A percentile compares a stretch with the other conserved stretches of the same genome.
These are phyloP conservation scores for Phaeodactylum tricornutum DNA, from an alignment of 108 stramenopile genomes.

Conservation along the genomic window DNA sequence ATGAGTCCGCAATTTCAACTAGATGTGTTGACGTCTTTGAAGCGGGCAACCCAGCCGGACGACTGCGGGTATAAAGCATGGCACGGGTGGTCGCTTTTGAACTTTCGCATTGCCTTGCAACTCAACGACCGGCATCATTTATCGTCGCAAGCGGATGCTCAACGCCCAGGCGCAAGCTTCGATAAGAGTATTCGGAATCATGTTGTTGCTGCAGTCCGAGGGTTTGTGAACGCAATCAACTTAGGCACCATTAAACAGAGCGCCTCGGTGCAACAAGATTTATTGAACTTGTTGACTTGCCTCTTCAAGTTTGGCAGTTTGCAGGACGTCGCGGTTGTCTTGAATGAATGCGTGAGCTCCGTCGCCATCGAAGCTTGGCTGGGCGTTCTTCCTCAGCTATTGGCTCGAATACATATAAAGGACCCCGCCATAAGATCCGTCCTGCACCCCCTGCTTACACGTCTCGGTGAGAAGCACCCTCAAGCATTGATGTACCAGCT, in stretches of 20 bases:
- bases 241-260: slow-evolving; percentile 87
- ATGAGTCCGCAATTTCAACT: slow-evolving; percentile 39
- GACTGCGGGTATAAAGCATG: slow-evolving; percentile 83
- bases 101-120: slow-evolving; percentile 91
- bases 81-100: slow-evolving; percentile 96
- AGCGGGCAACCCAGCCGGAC: slow-evolving; percentile 63
- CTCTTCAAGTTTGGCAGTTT: slow-evolving; percentile 90
- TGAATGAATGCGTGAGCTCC: slow-evolving; percentile 61
- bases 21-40: slow-evolving; percentile 64
- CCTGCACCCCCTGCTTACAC: slow-evolving; percentile 79
- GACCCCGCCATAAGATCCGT: slow-evolving; percentile 61
- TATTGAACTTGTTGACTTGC: slow-evolving; percentile 91
- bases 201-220: slow-evolving; percentile 80
- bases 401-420: slow-evolving; percentile 94
- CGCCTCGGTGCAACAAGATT: slow-evolving; percentile 95
- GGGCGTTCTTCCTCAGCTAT: slow-evolving; percentile 95
- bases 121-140: slow-evolving; percentile 38
- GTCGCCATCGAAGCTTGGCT: slow-evolving; percentile 94
- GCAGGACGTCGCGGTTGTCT: slow-evolving; percentile 54
- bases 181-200: slow-evolving; percentile 29
- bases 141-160: neutral
- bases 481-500: slow-evolving; percentile 98
- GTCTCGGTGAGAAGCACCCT: slow-evolving; percentile 85
- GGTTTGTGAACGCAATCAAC: slow-evolving; percentile 86
- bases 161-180: neutral